Percentiles rank a stretch among this genome's conserved stretches.
Conservation (phyloP, 192 early-diverging fungal species). For the Coemansia javaensis region DNA sequence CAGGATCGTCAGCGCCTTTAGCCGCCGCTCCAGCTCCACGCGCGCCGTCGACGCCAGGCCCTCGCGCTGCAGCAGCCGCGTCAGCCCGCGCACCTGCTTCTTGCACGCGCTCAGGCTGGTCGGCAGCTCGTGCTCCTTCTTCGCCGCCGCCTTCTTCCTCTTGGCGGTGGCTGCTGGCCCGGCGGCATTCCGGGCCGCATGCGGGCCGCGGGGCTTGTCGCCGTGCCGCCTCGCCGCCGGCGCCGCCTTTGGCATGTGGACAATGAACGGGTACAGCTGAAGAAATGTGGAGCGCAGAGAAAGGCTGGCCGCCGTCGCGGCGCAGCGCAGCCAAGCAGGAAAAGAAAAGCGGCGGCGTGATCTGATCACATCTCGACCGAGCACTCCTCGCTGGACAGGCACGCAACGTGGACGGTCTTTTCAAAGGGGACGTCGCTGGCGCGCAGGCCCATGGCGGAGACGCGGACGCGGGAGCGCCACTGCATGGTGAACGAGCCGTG, state of each 20-base stretch:
- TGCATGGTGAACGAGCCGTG: conserved; percentile 37
- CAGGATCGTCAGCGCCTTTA: conserved; percentile 21
- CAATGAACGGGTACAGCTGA: too few species aligned
- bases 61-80: conserved; percentile 12
- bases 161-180: neutral
- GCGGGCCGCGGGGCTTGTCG: too few species aligned
- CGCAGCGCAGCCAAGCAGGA: too few species aligned
- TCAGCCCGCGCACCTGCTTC: conserved; percentile 25
- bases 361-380: neutral
- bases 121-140: conserved; percentile 5
- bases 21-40: conserved; percentile 25
- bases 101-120: conserved; percentile 30
- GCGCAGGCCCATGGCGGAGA: conserved; percentile 37
- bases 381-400: conserved; percentile 7
- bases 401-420: conserved; percentile 31
- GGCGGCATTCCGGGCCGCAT: too few species aligned
- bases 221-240: neutral
- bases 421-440: conserved; percentile 36
- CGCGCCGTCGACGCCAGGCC: conserved; percentile 20
- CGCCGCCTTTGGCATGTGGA: neutral
- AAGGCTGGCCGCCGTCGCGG: too few species aligned
- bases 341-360: neutral
- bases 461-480: conserved; percentile 32
- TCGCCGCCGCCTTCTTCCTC: neutral
- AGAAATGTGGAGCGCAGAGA: too few species aligned